phyloP scores from a whole-genome alignment of 345 rosid species.

The Sisymbrium altissimum region DNA sequence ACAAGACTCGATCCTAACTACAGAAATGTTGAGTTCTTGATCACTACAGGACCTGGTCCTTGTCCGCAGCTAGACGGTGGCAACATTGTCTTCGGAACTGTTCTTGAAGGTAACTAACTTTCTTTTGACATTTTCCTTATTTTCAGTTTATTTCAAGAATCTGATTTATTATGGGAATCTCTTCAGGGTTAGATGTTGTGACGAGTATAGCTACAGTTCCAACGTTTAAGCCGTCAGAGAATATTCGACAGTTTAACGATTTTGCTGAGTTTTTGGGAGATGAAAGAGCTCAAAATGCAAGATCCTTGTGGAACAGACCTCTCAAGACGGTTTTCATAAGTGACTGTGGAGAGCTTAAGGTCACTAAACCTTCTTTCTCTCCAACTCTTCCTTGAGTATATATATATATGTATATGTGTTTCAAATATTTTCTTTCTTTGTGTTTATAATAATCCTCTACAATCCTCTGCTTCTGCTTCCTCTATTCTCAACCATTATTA shows the following conservation, averaged over 20 bases:
- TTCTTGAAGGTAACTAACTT: slow-evolving; percentile 61
- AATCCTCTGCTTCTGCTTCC: slow-evolving; percentile 1
- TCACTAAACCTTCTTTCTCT: slow-evolving; percentile 67
- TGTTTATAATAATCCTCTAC: slow-evolving; percentile 1
- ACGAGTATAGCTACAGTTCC: slow-evolving; percentile 71
- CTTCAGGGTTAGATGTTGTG: slow-evolving; percentile 77
- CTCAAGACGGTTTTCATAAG: slow-evolving; percentile 71
- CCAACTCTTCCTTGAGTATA: slow-evolving; percentile 56
- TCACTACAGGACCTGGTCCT: slow-evolving; percentile 88
- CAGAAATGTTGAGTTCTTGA: slow-evolving; percentile 86
- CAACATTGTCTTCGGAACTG: slow-evolving; percentile 89
- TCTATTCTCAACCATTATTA: background rate
- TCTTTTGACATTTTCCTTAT: background rate
- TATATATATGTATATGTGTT: background rate
- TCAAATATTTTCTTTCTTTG: background rate
- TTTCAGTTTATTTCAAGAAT: background rate
- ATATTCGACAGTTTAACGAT: slow-evolving; percentile 66
- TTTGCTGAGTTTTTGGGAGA: slow-evolving; percentile 77
- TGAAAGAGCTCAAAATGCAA: slow-evolving; percentile 77
- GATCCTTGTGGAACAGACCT: slow-evolving; percentile 73
- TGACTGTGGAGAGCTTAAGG: slow-evolving; percentile 78
- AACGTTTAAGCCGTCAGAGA: slow-evolving; percentile 66
- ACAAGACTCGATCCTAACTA: slow-evolving; percentile 65
- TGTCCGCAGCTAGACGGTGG: slow-evolving; percentile 69
- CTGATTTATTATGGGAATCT: background rate